Conservation (phyloP, 441 rosid genomes). For the Sinapis alba region DNA sequence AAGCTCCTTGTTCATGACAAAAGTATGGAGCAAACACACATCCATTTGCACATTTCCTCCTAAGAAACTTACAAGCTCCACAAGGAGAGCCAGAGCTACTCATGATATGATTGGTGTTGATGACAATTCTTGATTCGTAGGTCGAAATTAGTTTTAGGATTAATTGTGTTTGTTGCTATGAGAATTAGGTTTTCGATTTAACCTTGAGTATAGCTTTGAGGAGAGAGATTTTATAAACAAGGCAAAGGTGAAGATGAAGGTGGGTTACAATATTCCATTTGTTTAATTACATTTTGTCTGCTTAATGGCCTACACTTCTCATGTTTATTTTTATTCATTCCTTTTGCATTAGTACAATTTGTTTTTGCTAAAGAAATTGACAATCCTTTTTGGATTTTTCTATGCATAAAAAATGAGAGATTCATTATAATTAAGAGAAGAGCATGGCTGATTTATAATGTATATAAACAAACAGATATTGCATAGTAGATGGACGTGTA, state of each 20-base stretch:
- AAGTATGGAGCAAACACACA: conserved; percentile 98
- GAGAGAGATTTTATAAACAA: conserved; percentile 61
- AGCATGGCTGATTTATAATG: background rate
- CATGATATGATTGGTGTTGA: conserved; percentile 30
- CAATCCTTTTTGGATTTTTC: conserved; percentile 26
- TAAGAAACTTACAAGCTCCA: conserved; percentile 96
- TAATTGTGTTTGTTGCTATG: conserved; percentile 6
- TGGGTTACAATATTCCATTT: conserved; percentile 59
- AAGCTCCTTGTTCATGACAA: conserved; percentile 89
- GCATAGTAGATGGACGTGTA: conserved; percentile 19
- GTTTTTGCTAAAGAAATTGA: conserved; percentile 31
- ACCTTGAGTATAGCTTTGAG: conserved; percentile 43
- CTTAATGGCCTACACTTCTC: conserved; percentile 75
- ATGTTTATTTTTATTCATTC: conserved; percentile 50
- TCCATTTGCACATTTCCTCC: conserved; percentile 87
- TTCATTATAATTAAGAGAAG: background rate
- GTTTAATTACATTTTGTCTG: conserved; percentile 60
- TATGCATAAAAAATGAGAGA: conserved; percentile 5
- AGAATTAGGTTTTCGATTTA: conserved; percentile 39
- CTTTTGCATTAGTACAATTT: conserved; percentile 35
- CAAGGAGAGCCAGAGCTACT: conserved; percentile 76
- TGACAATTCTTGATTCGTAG: background rate
- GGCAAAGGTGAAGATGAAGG: conserved; percentile 54
- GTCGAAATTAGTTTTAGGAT: background rate
- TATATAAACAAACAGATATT: background rate